Evolutionary conservation across 1,139 yeast species (phyloP), one percentile per base, ranked within the genome.

Genomic region (Yamadazyma diospyri): DNA sequence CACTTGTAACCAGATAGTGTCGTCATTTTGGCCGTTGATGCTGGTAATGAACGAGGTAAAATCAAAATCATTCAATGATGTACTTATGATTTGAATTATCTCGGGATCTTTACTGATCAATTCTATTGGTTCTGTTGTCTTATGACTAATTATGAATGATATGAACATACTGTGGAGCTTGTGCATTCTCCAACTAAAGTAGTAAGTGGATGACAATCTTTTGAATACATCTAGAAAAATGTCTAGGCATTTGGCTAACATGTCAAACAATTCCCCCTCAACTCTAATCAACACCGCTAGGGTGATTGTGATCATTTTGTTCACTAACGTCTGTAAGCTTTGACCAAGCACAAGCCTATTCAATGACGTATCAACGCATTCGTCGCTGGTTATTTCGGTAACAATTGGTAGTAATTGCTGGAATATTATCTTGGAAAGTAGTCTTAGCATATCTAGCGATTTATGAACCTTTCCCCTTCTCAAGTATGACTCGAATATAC

Each of bases 101-200:
- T 20, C 32, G 6, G 2, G 5, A 24, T 32, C 24, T n/a, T 20
- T 12, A 16, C n/a, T 17, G 14, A 14, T 22, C 8, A 21, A 6
- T 4, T 22, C 25, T 13, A 14, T 12, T 3, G 12, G n/a, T 3
- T 16, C 6, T 4, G 13, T 11, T 6, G 13, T 10, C 3, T n/a
- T 6, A 10, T 20, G 21, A 18, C 25, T 20, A 4, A 14, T 40
- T 16, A 63, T 36, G 31, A 47, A 59, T 10, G 33, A 29, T n/a
- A 28, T 7, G 6, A 33, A 12, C 6, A 33, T 16, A 2, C 50
- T 43, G 29, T 61, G 62, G 1, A 62, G 56, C 35, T 61, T 64
- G 3, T 57, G 51, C 2, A 61, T 47, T 39, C 64, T 50, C 71
- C 71, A 64, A 1, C 69, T 67, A 43, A 57, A 61, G 42, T 60